Base-by-base conservation (phyloP, 768 basidiomycete genomes). In the Hemileccinum impolitum region DNA sequence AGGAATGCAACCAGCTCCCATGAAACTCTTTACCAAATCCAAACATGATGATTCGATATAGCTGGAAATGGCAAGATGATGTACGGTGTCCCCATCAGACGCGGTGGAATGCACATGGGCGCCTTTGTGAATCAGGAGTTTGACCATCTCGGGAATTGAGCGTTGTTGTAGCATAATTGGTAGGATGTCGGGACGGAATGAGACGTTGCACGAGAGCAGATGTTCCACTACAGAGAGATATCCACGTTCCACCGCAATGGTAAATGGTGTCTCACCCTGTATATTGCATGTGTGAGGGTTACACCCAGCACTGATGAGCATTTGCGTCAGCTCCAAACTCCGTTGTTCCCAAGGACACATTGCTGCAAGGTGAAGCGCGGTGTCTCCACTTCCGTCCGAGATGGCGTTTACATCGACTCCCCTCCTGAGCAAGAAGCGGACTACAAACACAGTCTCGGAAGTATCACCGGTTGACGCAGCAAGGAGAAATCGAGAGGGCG, bases 231-330 rank as follows among this genome's bases (percentile, higher is more conserved):
- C 21, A 1, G 38, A 32, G 26, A 4, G 3, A n/a, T 47, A 31
- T 6, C 31, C 39, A 0, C 6, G 13, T 17, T 8, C 11, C 17
- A 26, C 18, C 17, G 43, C 43, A 13, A 26, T 13, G 9, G 11
- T 23, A 8, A 45, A 18, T n/a, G 50, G 36, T 0, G 51, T 42
- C 34, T 53, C 25, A 5, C 36, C 25, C 0, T 14, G 17, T 1
- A 4, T 0, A 34, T 54, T 54, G 3, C 1, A n/a, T 6, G 12
- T 10, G 1, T 14, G 4, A 11, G 15, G 43, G 10, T 41, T 13
- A 6, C 43, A 45, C 18, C 52, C 52, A 11, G 51, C 53, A 6
- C 39, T 18, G 5, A 53, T 1, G 0, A 54, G 52, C 5, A 54
- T 19, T 30, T 34, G 10, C 19, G 34, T 45, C 1, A 45, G 36